Base-by-base conservation (phyloP, 2,329 filamentous ascomycete species). In the Dactylellina cionopaga region DNA sequence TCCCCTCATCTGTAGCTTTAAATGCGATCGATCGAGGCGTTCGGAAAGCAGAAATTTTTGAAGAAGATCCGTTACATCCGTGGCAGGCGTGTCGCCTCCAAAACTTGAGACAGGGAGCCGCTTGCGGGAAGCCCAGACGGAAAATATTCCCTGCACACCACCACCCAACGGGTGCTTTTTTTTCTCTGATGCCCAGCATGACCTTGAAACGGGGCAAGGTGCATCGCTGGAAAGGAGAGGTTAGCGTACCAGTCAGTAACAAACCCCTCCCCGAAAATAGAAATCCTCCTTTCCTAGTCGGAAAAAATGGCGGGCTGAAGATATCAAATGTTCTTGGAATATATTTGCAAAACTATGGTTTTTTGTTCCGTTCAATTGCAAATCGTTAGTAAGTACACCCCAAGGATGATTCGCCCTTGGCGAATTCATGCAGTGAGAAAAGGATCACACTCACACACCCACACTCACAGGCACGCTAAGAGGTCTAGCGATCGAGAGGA, bases 61-160 rank as follows among this genome's bases (percentile, higher is more conserved):
- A 19, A 24, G 24, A 44, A 15, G 11, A 27, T 39, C 3, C n/a
- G 29, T 15, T 17, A 10, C 27, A 54, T 5, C 7, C 2, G 17
- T 31, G 9, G 37, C 24, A 44, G 43, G 27, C 31, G 19, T 22
- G 41, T 27, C 19, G 39, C 22, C 49, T 47, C 17, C 29, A 31
- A 24, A 60, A 60, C 27, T 17, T 64, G 58, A 71, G 58, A 71
- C 66, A 71, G 58, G 65, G 65, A 51, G 51, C 65, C 65, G 65
- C 65, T 71, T 63, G 49, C 65, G 65, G 65, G 65, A 63, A 29
- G 33, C 66, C 58, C 29, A 64, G 49, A 51, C 66, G 58, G 66
- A 51, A 51, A 25, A 51, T 13, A n/a, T 29, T 17, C 24, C 17
- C 41, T 59, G 33, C 31, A 19, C 22, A 24, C 52, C 19, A 62